Conservation (phyloP, 768 basidiomycete species). For the Russula compacta region DNA sequence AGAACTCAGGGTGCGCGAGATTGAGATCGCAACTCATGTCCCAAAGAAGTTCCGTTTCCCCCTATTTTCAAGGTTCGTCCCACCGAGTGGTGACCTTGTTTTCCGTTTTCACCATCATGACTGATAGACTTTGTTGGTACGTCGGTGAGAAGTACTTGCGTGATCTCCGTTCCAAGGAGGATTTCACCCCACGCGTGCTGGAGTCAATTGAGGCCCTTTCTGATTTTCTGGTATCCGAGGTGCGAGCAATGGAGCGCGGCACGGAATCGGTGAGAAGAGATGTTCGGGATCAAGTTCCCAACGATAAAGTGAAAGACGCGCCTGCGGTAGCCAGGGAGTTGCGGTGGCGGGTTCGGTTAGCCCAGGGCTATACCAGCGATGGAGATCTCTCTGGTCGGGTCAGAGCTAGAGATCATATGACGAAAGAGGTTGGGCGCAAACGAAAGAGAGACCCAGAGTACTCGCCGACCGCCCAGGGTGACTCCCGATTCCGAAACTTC, state of each 20-base stretch:
- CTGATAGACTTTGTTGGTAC: slow-evolving; percentile 77
- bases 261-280: slow-evolving; percentile 65
- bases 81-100: neutral
- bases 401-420: slow-evolving; percentile 26
- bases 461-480: slow-evolving; percentile 15
- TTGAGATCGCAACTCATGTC: slow-evolving; percentile 87
- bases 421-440: slow-evolving; percentile 24
- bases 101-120: neutral
- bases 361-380: slow-evolving; percentile 54
- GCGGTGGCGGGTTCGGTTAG: slow-evolving; percentile 68
- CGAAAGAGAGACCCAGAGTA: slow-evolving; percentile 23
- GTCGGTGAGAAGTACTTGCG: slow-evolving; percentile 74
- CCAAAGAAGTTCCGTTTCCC: slow-evolving; percentile 48
- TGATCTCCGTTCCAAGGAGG: slow-evolving; percentile 53
- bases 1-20: slow-evolving; percentile 85
- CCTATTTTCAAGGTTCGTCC: slow-evolving; percentile 22
- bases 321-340: slow-evolving; percentile 75
- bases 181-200: slow-evolving; percentile 51
- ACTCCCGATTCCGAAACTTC: slow-evolving; percentile 36
- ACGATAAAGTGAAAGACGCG: slow-evolving; percentile 75
- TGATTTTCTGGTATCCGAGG: slow-evolving; percentile 73
- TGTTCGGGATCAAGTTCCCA: slow-evolving; percentile 71
- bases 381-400: slow-evolving; percentile 40
- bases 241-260: slow-evolving; percentile 59
- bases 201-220: slow-evolving; percentile 63